Conservation (phyloP, 2,329 filamentous ascomycete species). For the Pseudocercospora fijiensis region DNA sequence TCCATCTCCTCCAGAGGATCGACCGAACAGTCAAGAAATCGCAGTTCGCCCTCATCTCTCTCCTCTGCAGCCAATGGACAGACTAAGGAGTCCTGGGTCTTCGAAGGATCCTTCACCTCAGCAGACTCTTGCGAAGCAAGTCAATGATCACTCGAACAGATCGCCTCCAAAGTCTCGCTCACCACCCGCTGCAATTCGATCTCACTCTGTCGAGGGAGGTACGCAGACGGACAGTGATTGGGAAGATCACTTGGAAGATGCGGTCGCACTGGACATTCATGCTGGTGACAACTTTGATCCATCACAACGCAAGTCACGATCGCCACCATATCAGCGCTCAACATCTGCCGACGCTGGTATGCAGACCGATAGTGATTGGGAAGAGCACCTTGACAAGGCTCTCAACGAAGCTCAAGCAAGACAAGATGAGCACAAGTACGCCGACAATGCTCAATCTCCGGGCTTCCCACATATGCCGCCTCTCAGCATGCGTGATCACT, state of each 20-base stretch:
- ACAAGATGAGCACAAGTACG: neutral
- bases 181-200: neutral
- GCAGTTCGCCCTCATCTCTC: constrained; percentile 8
- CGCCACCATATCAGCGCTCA: constrained; percentile 9
- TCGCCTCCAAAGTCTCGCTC: neutral
- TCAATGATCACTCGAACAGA: neutral
- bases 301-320: neutral
- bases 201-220: neutral
- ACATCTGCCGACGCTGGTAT: constrained; percentile 15
- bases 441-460: constrained; percentile 1
- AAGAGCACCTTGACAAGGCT: neutral
- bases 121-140: neutral
- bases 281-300: neutral
- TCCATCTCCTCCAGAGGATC: neutral
- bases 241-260: constrained; percentile 1
- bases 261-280: neutral
- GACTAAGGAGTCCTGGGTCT: neutral
- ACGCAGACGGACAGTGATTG: constrained; percentile 2
- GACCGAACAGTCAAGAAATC: neutral
- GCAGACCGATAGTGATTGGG: constrained; percentile 18
- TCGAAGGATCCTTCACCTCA: neutral
- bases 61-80: constrained; percentile 17
- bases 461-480: neutral
- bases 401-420: neutral
- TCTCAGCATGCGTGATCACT: constrained; percentile 1